A percentile compares a stretch with the other conserved stretches of the same genome.
Conservation (phyloP, 495 filamentous ascomycete species). For the Penicillium canescens region DNA sequence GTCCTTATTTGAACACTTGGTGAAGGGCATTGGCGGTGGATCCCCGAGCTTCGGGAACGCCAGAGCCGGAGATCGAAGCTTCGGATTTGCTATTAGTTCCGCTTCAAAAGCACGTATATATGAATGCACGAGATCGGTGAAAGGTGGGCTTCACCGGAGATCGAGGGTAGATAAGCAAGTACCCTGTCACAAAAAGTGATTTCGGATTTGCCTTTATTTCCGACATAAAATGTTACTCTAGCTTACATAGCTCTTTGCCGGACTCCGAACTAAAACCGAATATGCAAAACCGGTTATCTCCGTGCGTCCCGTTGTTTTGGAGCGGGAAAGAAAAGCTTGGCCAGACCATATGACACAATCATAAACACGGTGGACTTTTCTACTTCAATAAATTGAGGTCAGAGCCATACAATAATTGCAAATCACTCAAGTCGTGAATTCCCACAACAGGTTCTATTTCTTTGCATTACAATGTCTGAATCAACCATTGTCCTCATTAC, state of each 20-base stretch:
- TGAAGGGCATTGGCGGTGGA: not conserved
- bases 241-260: not conserved
- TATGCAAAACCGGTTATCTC: not conserved
- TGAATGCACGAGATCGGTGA: too few relatives aligned
- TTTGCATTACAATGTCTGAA: not conserved
- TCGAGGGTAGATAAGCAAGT: not conserved
- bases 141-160: not conserved
- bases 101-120: too few relatives aligned
- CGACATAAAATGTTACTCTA: not conserved
- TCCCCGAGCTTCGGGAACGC: too few relatives aligned
- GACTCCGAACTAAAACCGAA: slow-evolving; percentile 2
- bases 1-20: not conserved
- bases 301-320: slow-evolving; percentile 1
- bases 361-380: too few relatives aligned
- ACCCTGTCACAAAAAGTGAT: not conserved
- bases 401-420: too few relatives aligned
- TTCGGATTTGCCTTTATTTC: not conserved
- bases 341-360: too few relatives aligned
- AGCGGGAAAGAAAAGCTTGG: slow-evolving; percentile 5
- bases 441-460: too few relatives aligned
- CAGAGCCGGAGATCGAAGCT: too few relatives aligned
- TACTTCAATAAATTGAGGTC: too few relatives aligned
- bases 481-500: slow-evolving; percentile 4
- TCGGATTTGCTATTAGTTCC: too few relatives aligned
- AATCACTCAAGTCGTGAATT: too few relatives aligned